Conservation (phyloP, 2,329 filamentous ascomycete genomes). For the Chalaropsis ovoidea region DNA sequence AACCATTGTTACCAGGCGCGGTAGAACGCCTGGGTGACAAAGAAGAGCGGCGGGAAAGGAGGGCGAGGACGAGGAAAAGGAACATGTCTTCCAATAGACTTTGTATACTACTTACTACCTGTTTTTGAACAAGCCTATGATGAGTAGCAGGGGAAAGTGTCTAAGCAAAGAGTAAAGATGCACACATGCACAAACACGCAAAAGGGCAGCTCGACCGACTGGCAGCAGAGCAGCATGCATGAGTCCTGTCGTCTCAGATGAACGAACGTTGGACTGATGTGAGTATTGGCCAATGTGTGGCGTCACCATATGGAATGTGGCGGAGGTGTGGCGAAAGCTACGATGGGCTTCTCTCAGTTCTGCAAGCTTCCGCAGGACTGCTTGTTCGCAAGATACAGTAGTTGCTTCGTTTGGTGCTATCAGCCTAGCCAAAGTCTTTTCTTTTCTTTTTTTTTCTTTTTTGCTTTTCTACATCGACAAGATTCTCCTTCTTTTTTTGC, state of each 20-base stretch:
- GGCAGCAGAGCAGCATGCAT: too few species aligned
- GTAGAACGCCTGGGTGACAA: background rate
- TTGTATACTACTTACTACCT: conserved; percentile 24
- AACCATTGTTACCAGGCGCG: conserved; percentile 3
- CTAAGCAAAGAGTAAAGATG: background rate
- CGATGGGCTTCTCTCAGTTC: background rate
- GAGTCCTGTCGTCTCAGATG: background rate
- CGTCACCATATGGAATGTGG: background rate
- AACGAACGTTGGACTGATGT: background rate
- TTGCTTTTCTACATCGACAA: background rate
- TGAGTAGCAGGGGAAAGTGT: background rate
- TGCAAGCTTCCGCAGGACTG: conserved; percentile 5
- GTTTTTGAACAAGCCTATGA: background rate
- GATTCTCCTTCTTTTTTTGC: background rate
- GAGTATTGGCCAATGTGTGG: too few species aligned
- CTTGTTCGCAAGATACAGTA: conserved; percentile 1
- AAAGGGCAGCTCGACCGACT: too few species aligned
- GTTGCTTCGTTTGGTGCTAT: background rate
- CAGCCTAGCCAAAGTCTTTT: background rate
- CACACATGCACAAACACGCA: background rate
- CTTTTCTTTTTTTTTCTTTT: background rate
- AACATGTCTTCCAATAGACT: conserved; percentile 11
- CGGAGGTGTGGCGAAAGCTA: background rate
- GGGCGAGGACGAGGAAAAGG: background rate
- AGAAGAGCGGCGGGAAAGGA: background rate